phyloP scores from a whole-genome alignment of 2,329 filamentous ascomycete genomes.

The Cadophora gregata region DNA sequence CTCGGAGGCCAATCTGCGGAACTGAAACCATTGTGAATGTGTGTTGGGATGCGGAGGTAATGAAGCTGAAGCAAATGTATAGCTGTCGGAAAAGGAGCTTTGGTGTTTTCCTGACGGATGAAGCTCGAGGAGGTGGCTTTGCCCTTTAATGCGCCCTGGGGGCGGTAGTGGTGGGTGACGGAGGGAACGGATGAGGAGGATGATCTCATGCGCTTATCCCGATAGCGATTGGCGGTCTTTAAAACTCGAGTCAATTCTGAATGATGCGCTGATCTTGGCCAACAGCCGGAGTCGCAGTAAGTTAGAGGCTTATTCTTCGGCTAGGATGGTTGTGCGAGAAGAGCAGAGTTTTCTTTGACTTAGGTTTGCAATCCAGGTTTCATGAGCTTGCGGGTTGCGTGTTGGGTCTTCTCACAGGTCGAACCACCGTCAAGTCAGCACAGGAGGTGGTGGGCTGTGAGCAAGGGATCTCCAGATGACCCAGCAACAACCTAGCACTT shows the following conservation, averaged over 20 bases:
- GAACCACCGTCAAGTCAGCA: neutral
- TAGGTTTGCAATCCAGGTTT: neutral
- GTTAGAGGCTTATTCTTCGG: neutral
- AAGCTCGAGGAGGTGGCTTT: conserved; percentile 2
- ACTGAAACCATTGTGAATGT: conserved; percentile 34
- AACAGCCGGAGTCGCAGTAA: conserved; percentile 3
- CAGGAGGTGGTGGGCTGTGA: conserved; percentile 1
- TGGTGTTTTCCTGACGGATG: neutral
- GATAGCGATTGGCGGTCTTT: neutral
- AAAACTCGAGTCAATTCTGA: conserved; percentile 19
- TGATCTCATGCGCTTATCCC: conserved; percentile 23
- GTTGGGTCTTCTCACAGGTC: neutral
- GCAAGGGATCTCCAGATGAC: conserved; percentile 5
- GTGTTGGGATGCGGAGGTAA: neutral
- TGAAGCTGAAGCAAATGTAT: neutral
- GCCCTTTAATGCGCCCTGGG: conserved; percentile 10
- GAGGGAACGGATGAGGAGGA: conserved; percentile 8
- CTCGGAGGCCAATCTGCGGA: conserved; percentile 37
- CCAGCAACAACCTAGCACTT: conserved; percentile 7
- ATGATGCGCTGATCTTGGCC: conserved; percentile 22
- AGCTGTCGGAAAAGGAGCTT: neutral
- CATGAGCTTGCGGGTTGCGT: conserved; percentile 2
- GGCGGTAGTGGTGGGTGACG: conserved; percentile 13
- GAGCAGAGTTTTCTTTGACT: neutral
- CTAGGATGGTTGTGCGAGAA: neutral